These are phyloP conservation scores for Aspergillus sergii DNA, from an alignment of 2,329 filamentous ascomycete genomes.

Conservation along the genomic window DNA sequence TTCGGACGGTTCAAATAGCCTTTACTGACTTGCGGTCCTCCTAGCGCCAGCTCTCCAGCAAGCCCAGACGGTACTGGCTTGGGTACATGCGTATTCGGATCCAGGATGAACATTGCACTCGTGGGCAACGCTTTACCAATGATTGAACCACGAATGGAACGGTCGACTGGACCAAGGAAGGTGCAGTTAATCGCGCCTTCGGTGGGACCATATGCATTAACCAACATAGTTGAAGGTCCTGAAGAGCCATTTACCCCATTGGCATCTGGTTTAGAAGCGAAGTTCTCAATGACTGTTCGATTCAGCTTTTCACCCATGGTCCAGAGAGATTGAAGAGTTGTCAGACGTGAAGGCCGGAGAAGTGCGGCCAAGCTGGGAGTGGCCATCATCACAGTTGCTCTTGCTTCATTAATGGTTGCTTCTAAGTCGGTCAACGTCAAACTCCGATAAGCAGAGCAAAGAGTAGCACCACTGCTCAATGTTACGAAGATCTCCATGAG, in stretches of 20 bases:
- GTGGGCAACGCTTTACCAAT: slow-evolving; percentile 41
- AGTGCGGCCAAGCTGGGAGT: slow-evolving; percentile 43
- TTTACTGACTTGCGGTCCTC: slow-evolving; percentile 34
- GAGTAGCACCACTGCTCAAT: slow-evolving; percentile 34
- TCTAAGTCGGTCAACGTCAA: slow-evolving; percentile 34
- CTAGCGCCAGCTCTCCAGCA: slow-evolving; percentile 50
- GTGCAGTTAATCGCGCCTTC: slow-evolving; percentile 36
- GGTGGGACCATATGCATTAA: slow-evolving; percentile 39
- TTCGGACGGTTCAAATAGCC: slow-evolving; percentile 31
- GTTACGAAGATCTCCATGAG: slow-evolving; percentile 37
- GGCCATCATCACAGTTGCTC: slow-evolving; percentile 42
- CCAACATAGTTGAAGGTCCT: slow-evolving; percentile 21
- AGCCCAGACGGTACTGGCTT: slow-evolving; percentile 44
- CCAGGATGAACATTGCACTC: slow-evolving; percentile 36
- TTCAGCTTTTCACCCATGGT: slow-evolving; percentile 40
- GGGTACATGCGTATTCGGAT: slow-evolving; percentile 26
- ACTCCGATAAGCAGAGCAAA: slow-evolving; percentile 35
- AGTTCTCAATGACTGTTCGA: slow-evolving; percentile 36
- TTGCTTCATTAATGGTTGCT: slow-evolving; percentile 28
- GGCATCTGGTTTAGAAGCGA: slow-evolving; percentile 16
- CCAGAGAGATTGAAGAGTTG: slow-evolving; percentile 33
- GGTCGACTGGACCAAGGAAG: slow-evolving; percentile 24
- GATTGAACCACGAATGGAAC: slow-evolving; percentile 34
- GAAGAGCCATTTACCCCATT: neutral
- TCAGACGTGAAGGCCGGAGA: slow-evolving; percentile 30